Evolutionary conservation across 352 stramenopile genomes (phyloP).

Genomic region (Phytophthora melonis): DNA sequence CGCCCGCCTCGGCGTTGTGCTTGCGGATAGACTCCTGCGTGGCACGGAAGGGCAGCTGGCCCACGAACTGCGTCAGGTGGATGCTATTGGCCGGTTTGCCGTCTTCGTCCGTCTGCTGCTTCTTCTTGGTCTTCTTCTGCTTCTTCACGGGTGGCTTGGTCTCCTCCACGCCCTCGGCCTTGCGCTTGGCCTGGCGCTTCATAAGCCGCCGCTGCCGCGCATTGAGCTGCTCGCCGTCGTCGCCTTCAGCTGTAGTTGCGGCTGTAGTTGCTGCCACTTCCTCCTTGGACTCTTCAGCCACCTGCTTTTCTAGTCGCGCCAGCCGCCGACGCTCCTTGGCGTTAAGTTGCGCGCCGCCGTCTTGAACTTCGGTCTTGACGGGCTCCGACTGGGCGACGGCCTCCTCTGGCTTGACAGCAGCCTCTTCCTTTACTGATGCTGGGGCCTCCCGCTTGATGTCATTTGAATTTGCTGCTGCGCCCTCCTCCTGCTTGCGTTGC

Average conservation of each 20-base stretch:
- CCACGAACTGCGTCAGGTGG: conserved; percentile 88
- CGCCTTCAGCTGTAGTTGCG: conserved; percentile 1
- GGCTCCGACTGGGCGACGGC: neutral
- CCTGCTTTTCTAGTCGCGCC: conserved; percentile 28
- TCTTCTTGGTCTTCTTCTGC: conserved; percentile 49
- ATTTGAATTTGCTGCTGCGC: neutral
- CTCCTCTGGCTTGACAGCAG: neutral
- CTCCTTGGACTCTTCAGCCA: conserved; percentile 15
- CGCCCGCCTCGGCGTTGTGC: conserved; percentile 80
- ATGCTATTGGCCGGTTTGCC: conserved; percentile 64
- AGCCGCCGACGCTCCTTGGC: conserved; percentile 44
- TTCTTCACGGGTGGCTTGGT: conserved; percentile 25
- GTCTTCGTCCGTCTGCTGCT: conserved; percentile 33
- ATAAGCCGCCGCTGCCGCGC: conserved; percentile 67
- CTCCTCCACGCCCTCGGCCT: conserved; percentile 36
- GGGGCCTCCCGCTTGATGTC: neutral
- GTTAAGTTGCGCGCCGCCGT: conserved; percentile 12
- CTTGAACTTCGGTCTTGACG: conserved; percentile 2
- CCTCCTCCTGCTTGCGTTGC: conserved; percentile 36
- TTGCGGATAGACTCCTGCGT: conserved; percentile 70
- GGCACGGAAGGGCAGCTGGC: conserved; percentile 81
- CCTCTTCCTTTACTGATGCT: conserved; percentile 6
- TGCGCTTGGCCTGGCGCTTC: conserved; percentile 54
- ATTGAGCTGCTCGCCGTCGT: conserved; percentile 37
- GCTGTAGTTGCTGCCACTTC: conserved; percentile 3